Evolutionary conservation across 2,329 filamentous ascomycete genomes (phyloP).

Genomic region (Epichloe gansuensis): DNA sequence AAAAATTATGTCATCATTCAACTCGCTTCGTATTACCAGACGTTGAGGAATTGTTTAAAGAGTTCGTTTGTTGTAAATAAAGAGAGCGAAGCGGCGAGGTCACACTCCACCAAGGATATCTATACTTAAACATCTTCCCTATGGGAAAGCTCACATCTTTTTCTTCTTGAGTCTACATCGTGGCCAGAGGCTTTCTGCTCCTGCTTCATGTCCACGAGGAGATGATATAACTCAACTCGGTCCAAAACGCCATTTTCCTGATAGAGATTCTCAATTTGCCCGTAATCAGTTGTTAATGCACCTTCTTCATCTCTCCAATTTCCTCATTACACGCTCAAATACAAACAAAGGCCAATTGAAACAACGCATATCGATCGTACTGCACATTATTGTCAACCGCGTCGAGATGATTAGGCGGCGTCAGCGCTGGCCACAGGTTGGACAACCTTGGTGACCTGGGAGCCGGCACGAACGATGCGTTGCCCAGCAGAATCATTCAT

Average conservation of each 20-base stretch:
- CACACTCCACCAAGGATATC: background rate
- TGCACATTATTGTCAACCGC: background rate
- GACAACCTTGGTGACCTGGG: constrained; percentile 72
- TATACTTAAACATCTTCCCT: background rate
- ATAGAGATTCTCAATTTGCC: background rate
- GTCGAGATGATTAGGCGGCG: constrained; percentile 48
- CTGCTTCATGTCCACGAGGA: background rate
- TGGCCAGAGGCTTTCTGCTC: background rate
- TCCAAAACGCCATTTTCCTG: constrained; percentile 5
- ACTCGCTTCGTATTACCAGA: too few relatives aligned
- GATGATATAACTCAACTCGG: background rate
- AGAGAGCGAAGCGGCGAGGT: background rate
- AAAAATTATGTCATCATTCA: too few relatives aligned
- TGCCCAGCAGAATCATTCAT: constrained; percentile 72
- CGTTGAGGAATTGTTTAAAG: too few relatives aligned
- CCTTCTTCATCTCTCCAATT: background rate
- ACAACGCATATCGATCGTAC: background rate
- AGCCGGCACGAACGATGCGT: constrained; percentile 74
- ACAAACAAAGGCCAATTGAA: background rate
- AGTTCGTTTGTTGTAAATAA: too few relatives aligned
- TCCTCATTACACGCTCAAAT: constrained; percentile 1
- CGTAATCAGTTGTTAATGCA: background rate
- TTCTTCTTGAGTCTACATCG: background rate
- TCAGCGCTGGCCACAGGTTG: constrained; percentile 74
- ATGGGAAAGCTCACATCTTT: background rate